Base-by-base conservation (phyloP, 2,329 filamentous ascomycete genomes). In the Lasiodiplodia sp. region DNA sequence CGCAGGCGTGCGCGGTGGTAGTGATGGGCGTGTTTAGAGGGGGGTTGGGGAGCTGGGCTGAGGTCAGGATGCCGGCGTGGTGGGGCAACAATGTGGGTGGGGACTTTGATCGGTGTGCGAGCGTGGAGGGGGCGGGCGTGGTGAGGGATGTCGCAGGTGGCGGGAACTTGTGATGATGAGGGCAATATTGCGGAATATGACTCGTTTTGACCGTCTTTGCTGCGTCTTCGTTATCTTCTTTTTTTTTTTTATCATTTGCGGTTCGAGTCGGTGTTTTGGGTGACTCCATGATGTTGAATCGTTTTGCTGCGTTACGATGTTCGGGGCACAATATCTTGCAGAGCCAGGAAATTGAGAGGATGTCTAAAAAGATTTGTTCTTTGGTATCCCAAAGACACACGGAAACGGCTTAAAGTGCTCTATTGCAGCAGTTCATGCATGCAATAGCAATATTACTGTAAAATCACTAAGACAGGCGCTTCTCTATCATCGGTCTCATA, bases 1-100 rank as follows among this genome's bases (percentile, higher is more conserved):
- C 79, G 64, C 75, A 81, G 56, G 76, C 80, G 0, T 73, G 81
- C 6, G 75, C 83, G 14, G 83, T 83, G 52, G 77, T 83, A 34
- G 69, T 82, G 2, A 80, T 79, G 0, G 83, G 83, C 73, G 79
- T 79, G 0, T 79, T 85, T 0, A 79, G 82, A 53, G 83, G 83
- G 83, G 80, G 12, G 53, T 38, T 18, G 53, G 28, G 28, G 28
- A 67, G 82, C 8, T 34, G 31, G 31, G 31, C 31, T 34, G 83
- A 2, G 74, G 74, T n/a, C 71, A 74, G 1, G 67, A 68, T 58
- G 12, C 56, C 56, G 57, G 12, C 12, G 16, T 47, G 47, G 18
- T 62, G 57, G 57, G 57, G 57, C 14, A 23, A 71, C 68, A n/a
- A 75, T 73, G 51, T 73, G 72, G 69, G 69, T 34, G 74, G 72